Base-by-base conservation (phyloP, 2,329 filamentous ascomycete species). In the Neofusicoccum cordaticola region DNA sequence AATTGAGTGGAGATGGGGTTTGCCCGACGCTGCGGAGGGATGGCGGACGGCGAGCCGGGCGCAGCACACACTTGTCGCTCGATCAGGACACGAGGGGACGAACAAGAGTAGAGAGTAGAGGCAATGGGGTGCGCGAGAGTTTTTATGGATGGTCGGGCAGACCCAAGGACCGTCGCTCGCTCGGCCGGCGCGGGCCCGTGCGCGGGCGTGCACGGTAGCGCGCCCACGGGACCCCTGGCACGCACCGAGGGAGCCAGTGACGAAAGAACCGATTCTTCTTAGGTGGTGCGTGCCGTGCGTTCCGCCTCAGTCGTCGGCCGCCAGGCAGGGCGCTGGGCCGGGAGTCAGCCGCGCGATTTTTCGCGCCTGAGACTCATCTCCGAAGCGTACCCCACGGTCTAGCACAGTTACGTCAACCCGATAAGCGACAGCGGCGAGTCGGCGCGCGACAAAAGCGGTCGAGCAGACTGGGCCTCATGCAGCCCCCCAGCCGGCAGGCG, bases 51-150 rank as follows among this genome's bases (percentile, higher is more conserved):
- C 51, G 62, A 53, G 62, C 62, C 62, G 45, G 62, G 62, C 51
- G 62, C 62, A 64, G 52, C 62, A 47, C 62, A 64, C 61, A 64
- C 62, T 64, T 64, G 62, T 56, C 62, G 62, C 62, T 64, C 62
- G 62, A 64, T 64, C 62, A 48, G 51, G 62, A 58, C 42, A 64
- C 62, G 62, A 64, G 62, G 42, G 51, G 62, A 64, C 62, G 62
- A 64, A 64, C 62, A 64, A 64, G 62, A 64, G 62, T 58, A 53
- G 31, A n/a, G 62, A 64, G 52, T 13, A 35, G 47, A 64, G 6
- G 42, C 35, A 35, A 22, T 48, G 42, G 51, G 62, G 41, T 17
- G 52, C 22, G 51, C 52, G 51, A 48, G 62, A 53, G 34, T 64
- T 64, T 56, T 57, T 64, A 57, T 57, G 62, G 62, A 56, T 58